Evolutionary conservation across 2,329 filamentous ascomycete species (phyloP).

Genomic region (Alternaria conjuncta): DNA sequence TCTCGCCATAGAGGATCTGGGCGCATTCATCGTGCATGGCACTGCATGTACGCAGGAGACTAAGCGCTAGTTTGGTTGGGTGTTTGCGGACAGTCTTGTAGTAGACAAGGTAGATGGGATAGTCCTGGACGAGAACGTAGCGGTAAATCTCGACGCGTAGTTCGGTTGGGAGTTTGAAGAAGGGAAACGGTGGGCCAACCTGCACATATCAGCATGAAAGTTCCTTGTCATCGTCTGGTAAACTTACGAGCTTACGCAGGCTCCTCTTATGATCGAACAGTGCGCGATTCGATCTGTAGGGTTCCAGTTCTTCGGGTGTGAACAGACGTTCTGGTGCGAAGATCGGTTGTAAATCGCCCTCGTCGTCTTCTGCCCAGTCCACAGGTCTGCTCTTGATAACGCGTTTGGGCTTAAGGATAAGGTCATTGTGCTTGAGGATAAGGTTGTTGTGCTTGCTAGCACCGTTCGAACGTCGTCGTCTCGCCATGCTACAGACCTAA

Average conservation of each 20-base stretch:
- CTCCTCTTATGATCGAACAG: not conserved
- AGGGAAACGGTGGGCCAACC: not conserved
- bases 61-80: not conserved
- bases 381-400: not conserved
- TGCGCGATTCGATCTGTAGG: not conserved
- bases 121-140: not conserved
- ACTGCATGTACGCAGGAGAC: not conserved
- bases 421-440: not conserved
- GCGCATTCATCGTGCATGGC: not conserved
- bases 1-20: not conserved
- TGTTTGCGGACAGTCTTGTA: no score
- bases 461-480: not conserved
- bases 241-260: not conserved
- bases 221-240: accelerated
- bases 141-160: not conserved
- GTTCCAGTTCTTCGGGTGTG: not conserved
- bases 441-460: not conserved
- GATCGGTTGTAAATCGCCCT: not conserved
- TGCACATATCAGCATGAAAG: accelerated
- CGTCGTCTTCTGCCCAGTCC: not conserved
- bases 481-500: not conserved
- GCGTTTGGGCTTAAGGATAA: not conserved
- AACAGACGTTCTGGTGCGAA: not conserved
- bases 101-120: no score
- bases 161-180: not conserved